phyloP scores from a whole-genome alignment of 495 filamentous ascomycete species.

The Penicillium verhagenii region DNA sequence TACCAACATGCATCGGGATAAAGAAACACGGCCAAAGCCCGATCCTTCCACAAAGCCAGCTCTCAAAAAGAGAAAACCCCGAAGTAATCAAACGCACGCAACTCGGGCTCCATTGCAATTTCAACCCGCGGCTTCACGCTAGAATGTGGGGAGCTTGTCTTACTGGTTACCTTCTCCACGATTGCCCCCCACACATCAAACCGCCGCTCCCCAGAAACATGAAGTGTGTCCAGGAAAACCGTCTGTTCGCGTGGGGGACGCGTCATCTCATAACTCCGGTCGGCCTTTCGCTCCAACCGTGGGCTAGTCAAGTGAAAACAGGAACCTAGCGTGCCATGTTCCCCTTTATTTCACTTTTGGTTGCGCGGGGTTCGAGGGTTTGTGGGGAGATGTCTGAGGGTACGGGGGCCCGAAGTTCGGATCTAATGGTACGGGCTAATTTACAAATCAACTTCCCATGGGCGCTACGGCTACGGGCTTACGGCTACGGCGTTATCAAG shows the following conservation, averaged over 20 bases:
- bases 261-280: background rate
- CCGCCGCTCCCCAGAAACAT: background rate
- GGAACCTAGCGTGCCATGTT: too few species aligned
- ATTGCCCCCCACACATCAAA: background rate
- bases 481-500: constrained; percentile 2
- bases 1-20: too few species aligned
- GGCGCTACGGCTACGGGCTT: too few species aligned
- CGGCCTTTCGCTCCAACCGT: background rate
- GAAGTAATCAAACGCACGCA: background rate
- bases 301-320: background rate
- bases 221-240: background rate
- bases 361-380: background rate
- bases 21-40: too few species aligned
- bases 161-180: background rate
- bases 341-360: too few species aligned
- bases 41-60: too few species aligned
- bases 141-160: background rate
- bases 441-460: background rate
- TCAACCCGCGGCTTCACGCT: background rate
- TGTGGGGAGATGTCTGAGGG: background rate
- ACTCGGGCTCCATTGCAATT: background rate
- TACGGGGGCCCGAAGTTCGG: background rate
- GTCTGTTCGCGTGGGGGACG: background rate
- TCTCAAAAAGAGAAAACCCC: background rate
- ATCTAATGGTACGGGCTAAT: too few species aligned